Base-by-base conservation (phyloP, 495 filamentous ascomycete genomes). In the Penicillium steckii region DNA sequence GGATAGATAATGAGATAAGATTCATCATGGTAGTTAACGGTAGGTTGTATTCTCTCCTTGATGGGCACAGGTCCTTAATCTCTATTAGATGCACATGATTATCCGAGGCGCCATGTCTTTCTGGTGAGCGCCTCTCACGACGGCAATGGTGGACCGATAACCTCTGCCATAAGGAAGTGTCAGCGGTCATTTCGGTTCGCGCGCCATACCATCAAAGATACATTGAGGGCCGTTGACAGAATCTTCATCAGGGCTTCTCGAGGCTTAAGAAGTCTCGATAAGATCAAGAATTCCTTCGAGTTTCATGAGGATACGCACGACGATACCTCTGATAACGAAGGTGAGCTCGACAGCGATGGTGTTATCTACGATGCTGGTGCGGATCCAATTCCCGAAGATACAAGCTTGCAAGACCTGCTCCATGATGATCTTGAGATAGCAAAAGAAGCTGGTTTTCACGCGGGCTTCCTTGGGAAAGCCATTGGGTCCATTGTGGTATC, bases 371-470 rank as follows among this genome's bases (percentile, higher is more conserved):
- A 45, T 41, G 49, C 62, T n/a, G n/a, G n/a, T n/a, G n/a, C n/a
- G n/a, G n/a, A n/a, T n/a, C n/a, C n/a, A n/a, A n/a, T n/a, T n/a
- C n/a, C n/a, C n/a, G n/a, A n/a, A n/a, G n/a, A n/a, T n/a, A n/a
- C 49, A 54, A 54, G 38, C 15, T 8, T 64, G 12, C 26, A 42
- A 5, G 47, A 51, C 33, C 62, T 78, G 25, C 72, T 95, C 15
- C 79, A 79, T 25, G 60, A 60, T 6, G 92, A 97, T 66, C 74
- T 97, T 4, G 73, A 70, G 35, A 59, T 59, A 4, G 84, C 74
- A 5, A 85, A 83, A 57, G 46, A 72, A 2, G 83, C 87, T 12
- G 91, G 90, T 0, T 93, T 91, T 69, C 88, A 81, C 48, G 74
- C 91, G n/a, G 89, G 89, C 3, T 73, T 81, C 29, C 61, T 87